Evolutionary conservation across 1,139 yeast species (phyloP).

Genomic region (Arxiozyma heterogenica): DNA sequence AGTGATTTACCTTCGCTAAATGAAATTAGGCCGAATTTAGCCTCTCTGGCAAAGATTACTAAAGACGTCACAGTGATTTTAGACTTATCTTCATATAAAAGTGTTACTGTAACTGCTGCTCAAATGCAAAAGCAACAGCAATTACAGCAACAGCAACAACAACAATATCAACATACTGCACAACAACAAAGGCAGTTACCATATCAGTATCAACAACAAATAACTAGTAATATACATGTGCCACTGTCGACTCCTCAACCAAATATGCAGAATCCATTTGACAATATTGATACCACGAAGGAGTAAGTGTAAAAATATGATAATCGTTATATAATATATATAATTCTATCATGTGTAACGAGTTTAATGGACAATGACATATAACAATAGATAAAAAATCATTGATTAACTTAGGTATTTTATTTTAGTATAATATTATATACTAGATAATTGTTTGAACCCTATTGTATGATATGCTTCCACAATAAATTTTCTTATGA

Average conservation of each 20-base stretch:
- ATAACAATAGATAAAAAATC: too few species aligned
- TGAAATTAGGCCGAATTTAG: constrained; percentile 72
- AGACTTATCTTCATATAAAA: constrained; percentile 51
- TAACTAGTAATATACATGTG: constrained; percentile 13
- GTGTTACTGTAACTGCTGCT: constrained; percentile 22
- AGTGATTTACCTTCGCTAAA: constrained; percentile 69
- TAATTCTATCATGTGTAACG: too few species aligned
- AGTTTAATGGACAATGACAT: too few species aligned
- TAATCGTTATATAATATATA: not conserved
- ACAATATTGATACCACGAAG: constrained; percentile 8
- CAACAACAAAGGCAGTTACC: constrained; percentile 19
- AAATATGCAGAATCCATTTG: constrained; percentile 17
- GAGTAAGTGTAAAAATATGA: not conserved
- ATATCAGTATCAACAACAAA: constrained; percentile 16
- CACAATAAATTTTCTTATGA: not conserved
- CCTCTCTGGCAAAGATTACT: constrained; percentile 75
- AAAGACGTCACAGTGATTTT: constrained; percentile 80
- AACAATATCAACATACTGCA: constrained; percentile 21
- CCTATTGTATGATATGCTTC: too few species aligned
- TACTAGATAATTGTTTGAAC: too few species aligned
- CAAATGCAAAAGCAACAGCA: constrained; percentile 14
- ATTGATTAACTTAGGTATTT: too few species aligned
- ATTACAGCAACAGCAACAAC: constrained; percentile 7
- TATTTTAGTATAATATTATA: too few species aligned
- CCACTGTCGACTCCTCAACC: constrained; percentile 24